Conservation (phyloP, 2,329 filamentous ascomycete species). For the Leptographium radiaticola region DNA sequence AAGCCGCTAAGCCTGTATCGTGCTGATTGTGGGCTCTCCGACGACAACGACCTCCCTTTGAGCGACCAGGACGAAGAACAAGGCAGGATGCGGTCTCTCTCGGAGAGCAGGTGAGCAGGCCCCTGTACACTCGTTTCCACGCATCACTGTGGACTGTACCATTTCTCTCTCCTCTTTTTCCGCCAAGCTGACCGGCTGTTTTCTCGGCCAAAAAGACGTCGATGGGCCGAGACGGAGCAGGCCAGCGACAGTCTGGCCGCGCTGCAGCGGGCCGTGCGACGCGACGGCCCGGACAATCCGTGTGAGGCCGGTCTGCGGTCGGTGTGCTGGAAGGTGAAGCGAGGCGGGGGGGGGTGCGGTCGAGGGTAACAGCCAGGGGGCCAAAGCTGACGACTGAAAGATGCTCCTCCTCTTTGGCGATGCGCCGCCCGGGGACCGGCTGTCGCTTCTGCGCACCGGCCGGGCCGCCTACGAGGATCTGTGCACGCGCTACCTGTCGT, state of each 20-base stretch:
- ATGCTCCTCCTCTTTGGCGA: constrained; percentile 69
- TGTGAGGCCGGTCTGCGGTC: constrained; percentile 67
- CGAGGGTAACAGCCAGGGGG: too few relatives aligned
- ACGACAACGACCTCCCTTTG: too few relatives aligned
- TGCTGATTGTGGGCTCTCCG: too few relatives aligned
- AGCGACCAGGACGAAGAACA: not conserved
- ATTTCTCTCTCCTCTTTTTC: not conserved
- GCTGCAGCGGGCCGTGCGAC: constrained; percentile 50
- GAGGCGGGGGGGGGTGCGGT: not conserved
- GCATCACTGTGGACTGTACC: too few relatives aligned
- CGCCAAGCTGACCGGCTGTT: not conserved
- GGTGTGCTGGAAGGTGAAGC: constrained; percentile 73
- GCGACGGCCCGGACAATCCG: constrained; percentile 44
- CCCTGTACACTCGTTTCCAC: too few relatives aligned
- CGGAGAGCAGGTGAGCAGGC: constrained; percentile 1
- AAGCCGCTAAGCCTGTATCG: too few relatives aligned
- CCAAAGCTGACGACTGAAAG: constrained; percentile 25
- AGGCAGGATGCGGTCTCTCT: not conserved
- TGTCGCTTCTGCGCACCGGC: constrained; percentile 49
- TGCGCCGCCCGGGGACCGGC: constrained; percentile 54
- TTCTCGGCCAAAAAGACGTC: constrained; percentile 30
- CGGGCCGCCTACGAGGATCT: constrained; percentile 63
- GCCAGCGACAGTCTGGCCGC: constrained; percentile 45
- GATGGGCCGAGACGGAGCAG: constrained; percentile 54
- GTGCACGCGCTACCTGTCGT: constrained; percentile 63